phyloP scores from a whole-genome alignment of 352 stramenopile species.

The Globisporangium rhizosaccharum region DNA sequence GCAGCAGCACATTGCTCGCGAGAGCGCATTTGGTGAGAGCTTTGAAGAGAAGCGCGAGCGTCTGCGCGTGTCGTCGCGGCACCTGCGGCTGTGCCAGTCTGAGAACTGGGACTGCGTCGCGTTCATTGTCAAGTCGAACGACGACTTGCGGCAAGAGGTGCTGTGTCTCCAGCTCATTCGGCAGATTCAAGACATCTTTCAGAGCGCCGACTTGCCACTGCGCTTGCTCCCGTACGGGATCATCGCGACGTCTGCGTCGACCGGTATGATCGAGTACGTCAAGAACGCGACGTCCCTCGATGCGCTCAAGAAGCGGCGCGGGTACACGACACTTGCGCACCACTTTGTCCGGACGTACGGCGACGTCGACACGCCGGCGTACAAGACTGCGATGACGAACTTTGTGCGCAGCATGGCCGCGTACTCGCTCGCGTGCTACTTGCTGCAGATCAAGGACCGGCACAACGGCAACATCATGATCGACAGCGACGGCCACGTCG shows the following conservation, averaged over 20 bases:
- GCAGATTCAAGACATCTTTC: slow-evolving; percentile 94
- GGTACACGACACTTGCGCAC: slow-evolving; percentile 82
- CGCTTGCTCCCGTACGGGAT: slow-evolving; percentile 96
- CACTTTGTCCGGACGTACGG: slow-evolving; percentile 95
- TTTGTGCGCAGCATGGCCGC: slow-evolving; percentile 96
- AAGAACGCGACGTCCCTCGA: slow-evolving; percentile 97
- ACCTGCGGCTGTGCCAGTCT: slow-evolving; percentile 22
- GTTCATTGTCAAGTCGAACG: slow-evolving; percentile 98
- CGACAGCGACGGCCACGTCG: slow-evolving; percentile 94
- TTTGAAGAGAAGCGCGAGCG: slow-evolving; percentile 76
- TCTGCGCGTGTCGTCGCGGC: slow-evolving; percentile 47
- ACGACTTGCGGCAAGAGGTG: slow-evolving; percentile 97
- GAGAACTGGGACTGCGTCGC: slow-evolving; percentile 69
- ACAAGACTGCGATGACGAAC: slow-evolving; percentile 95
- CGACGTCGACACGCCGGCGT: slow-evolving; percentile 58
- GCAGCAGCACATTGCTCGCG: slow-evolving; percentile 55
- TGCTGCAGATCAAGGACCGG: slow-evolving; percentile 98
- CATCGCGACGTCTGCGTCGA: slow-evolving; percentile 92
- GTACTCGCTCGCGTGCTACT: slow-evolving; percentile 97
- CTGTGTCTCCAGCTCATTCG: slow-evolving; percentile 97
- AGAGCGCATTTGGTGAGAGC: slow-evolving; percentile 79
- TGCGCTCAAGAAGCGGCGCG: slow-evolving; percentile 88
- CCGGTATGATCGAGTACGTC: slow-evolving; percentile 96
- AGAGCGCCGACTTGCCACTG: slow-evolving; percentile 91
- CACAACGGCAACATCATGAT: slow-evolving; percentile 99